A percentile compares a stretch with the other conserved stretches of the same genome.
phyloP scores from a whole-genome alignment of 768 basidiomycete species.

The Serendipita sp. region DNA sequence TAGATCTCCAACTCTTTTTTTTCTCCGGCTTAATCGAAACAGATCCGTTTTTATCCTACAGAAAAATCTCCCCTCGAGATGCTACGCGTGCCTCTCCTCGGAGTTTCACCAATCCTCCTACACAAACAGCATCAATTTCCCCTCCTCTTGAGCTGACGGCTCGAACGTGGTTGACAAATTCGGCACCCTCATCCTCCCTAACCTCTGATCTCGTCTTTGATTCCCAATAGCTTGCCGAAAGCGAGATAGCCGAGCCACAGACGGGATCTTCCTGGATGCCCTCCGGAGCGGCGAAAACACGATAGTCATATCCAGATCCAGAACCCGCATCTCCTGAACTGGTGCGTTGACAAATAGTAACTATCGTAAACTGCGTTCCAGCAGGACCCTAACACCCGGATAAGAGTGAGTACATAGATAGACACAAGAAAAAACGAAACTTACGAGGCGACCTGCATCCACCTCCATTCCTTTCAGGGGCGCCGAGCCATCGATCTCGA shows the following conservation, averaged over 20 bases:
- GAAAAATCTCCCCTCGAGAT: neutral
- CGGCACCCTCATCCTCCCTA: neutral
- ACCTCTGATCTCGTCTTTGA: neutral
- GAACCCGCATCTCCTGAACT: neutral
- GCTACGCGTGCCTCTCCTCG: neutral
- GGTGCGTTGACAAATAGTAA: conserved; percentile 14
- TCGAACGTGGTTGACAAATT: neutral
- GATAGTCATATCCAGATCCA: conserved; percentile 15
- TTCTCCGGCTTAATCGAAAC: neutral
- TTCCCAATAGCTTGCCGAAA: conserved; percentile 20
- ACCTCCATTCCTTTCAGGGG: conserved; percentile 14
- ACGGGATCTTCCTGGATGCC: conserved; percentile 21
- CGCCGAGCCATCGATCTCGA: conserved; percentile 16
- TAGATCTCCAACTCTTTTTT: neutral
- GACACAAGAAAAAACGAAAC: neutral
- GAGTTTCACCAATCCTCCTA: neutral
- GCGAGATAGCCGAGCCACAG: conserved; percentile 19
- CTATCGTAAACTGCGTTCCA: conserved; percentile 7
- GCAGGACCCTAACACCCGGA: neutral
- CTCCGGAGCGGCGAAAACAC: conserved; percentile 18
- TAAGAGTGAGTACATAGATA: neutral
- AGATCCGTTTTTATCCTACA: neutral
- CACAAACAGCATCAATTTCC: neutral
- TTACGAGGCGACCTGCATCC: conserved; percentile 14
- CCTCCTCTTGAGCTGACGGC: neutral